Evolutionary conservation across 1,284 basidiomycete genomes (phyloP).

Genomic region (Pseudozyma tsukubaensis): DNA sequence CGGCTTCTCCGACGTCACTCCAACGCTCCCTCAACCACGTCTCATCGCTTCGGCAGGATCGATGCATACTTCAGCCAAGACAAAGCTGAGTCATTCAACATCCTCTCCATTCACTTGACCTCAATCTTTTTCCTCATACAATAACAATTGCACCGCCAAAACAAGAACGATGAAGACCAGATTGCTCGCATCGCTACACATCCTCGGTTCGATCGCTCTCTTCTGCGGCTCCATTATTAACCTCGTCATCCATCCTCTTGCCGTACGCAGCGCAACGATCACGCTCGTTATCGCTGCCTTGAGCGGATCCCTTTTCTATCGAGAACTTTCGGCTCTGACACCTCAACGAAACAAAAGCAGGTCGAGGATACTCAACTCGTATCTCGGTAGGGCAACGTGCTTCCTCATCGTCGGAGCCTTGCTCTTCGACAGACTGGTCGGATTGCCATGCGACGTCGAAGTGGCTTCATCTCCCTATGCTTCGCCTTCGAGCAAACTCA

Average conservation of each 20-base stretch:
- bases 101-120: background rate
- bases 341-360: background rate
- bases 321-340: conserved; percentile 3
- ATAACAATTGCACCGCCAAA: background rate
- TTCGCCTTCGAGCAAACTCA: conserved; percentile 13
- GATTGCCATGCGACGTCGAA: conserved; percentile 8
- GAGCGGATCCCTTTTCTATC: background rate
- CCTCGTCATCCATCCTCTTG: conserved; percentile 21
- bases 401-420: conserved; percentile 8
- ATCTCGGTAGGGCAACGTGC: conserved; percentile 3
- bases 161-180: conserved; percentile 4
- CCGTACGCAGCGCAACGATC: conserved; percentile 6
- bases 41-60: too few species aligned
- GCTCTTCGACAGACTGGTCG: conserved; percentile 16
- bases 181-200: conserved; percentile 6
- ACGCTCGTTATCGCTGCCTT: conserved; percentile 3
- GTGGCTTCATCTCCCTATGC: background rate
- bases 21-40: too few species aligned
- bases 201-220: conserved; percentile 4
- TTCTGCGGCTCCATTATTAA: conserved; percentile 2
- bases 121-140: background rate
- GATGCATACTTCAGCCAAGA: too few species aligned
- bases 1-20: too few species aligned
- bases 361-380: background rate
- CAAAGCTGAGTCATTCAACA: too few species aligned